phyloP scores from a whole-genome alignment of 768 basidiomycete species.

The Rubroboletus pulcherrimus region DNA sequence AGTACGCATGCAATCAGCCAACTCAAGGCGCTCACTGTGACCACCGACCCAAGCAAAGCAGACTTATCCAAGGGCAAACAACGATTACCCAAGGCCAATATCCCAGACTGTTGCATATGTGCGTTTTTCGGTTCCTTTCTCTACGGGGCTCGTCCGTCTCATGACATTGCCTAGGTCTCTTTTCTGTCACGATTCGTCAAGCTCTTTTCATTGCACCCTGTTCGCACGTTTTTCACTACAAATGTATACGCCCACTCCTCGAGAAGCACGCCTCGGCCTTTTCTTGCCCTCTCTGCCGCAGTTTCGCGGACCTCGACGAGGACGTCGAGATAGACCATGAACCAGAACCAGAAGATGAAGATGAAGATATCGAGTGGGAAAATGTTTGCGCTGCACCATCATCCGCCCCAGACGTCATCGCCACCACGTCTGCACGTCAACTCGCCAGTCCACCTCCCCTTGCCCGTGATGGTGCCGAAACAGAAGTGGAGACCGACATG shows the following conservation, averaged over 20 bases:
- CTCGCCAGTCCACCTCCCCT: slow-evolving; percentile 23
- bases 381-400: slow-evolving; percentile 3
- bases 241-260: slow-evolving; percentile 91
- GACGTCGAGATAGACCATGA: slow-evolving; percentile 78
- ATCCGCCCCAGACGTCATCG: not conserved
- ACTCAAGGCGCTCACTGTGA: slow-evolving; percentile 62
- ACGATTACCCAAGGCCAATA: slow-evolving; percentile 37
- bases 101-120: slow-evolving; percentile 95
- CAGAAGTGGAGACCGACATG: slow-evolving; percentile 30
- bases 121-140: slow-evolving; percentile 25
- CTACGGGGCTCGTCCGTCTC: not conserved
- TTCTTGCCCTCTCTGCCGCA: slow-evolving; percentile 91
- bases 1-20: slow-evolving; percentile 79
- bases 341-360: slow-evolving; percentile 25
- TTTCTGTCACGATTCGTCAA: slow-evolving; percentile 89
- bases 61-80: slow-evolving; percentile 21
- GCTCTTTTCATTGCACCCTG: slow-evolving; percentile 97
- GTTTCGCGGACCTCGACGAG: slow-evolving; percentile 92
- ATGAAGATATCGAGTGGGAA: slow-evolving; percentile 27
- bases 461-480: slow-evolving; percentile 31
- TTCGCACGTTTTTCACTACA: slow-evolving; percentile 95
- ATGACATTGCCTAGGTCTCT: slow-evolving; percentile 46
- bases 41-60: slow-evolving; percentile 24
- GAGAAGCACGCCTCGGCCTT: slow-evolving; percentile 90
- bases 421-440: slow-evolving; percentile 7